Percentiles rank a stretch among this genome's conserved stretches.
These are phyloP conservation scores for Daldinia loculata DNA, from an alignment of 495 filamentous ascomycete genomes.

Conservation along the genomic window DNA sequence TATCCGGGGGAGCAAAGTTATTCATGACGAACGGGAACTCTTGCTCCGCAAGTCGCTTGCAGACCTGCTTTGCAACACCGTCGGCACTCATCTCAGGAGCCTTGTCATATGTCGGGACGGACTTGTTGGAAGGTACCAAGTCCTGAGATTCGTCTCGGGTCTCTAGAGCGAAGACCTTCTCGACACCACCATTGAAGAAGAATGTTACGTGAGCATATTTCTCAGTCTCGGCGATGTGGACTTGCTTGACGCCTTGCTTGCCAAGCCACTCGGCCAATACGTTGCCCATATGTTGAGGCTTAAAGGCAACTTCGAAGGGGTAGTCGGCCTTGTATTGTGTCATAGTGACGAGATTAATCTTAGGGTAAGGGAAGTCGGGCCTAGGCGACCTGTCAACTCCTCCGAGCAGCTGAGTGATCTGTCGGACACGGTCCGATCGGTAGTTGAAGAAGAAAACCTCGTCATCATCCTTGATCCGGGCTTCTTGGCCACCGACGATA, in stretches of 20 bases:
- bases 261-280: conserved; percentile 95
- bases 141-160: conserved; percentile 71
- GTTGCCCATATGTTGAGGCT: conserved; percentile 94
- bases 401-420: conserved; percentile 94
- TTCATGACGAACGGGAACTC: conserved; percentile 98
- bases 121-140: conserved; percentile 69
- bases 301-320: conserved; percentile 91
- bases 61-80: conserved; percentile 85
- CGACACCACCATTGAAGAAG: conserved; percentile 99
- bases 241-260: conserved; percentile 87
- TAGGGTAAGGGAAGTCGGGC: conserved; percentile 94
- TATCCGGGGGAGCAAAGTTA: conserved; percentile 99
- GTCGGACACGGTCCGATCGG: conserved; percentile 96
- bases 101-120: conserved; percentile 94
- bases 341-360: conserved; percentile 94
- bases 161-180: conserved; percentile 94
- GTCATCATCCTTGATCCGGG: conserved; percentile 87
- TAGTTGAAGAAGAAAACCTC: conserved; percentile 99
- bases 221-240: conserved; percentile 97
- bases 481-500: conserved; percentile 85
- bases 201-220: conserved; percentile 99
- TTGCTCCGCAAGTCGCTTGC: conserved; percentile 79
- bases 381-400: conserved; percentile 87
- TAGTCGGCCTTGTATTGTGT: conserved; percentile 98
- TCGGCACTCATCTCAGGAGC: conserved; percentile 96